A percentile compares a stretch with the other conserved stretches of the same genome.
Evolutionary conservation across 1,284 basidiomycete genomes (phyloP).

Genomic region (Athelia psychrophila): DNA sequence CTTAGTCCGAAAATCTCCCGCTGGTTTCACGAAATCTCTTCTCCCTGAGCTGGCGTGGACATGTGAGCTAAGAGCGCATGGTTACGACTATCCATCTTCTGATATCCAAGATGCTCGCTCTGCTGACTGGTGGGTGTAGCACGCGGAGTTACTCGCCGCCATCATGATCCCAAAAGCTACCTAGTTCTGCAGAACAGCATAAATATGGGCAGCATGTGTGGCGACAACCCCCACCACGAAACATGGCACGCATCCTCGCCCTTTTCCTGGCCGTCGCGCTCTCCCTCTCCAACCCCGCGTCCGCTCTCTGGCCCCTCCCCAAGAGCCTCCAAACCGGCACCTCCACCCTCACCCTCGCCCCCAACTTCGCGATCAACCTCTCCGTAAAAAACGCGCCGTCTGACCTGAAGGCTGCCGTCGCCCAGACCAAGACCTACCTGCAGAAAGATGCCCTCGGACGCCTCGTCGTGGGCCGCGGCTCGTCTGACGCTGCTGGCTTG

Average conservation of each 20-base stretch:
- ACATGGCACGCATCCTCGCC: not conserved
- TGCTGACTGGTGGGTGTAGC: no score
- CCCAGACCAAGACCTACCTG: constrained; percentile 35
- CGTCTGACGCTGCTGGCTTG: constrained; percentile 33
- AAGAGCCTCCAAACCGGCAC: constrained; percentile 24
- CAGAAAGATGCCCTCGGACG: constrained; percentile 43
- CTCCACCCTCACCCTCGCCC: constrained; percentile 28
- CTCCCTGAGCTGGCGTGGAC: not conserved
- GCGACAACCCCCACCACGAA: not conserved
- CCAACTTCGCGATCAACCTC: constrained; percentile 38
- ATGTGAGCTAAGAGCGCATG: not conserved
- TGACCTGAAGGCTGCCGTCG: constrained; percentile 46
- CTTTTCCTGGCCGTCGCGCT: not conserved
- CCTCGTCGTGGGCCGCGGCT: constrained; percentile 40
- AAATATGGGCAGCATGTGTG: not conserved
- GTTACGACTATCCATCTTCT: not conserved
- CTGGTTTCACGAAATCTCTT: not conserved
- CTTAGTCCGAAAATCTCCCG: not conserved
- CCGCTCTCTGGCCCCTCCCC: constrained; percentile 36
- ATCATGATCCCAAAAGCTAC: not conserved
- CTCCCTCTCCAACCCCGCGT: constrained; percentile 10
- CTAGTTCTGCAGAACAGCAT: not conserved
- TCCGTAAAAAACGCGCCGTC: constrained; percentile 30
- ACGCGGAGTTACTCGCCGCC: not conserved
- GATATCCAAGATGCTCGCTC: no score